Evolutionary conservation across 257 asterid genomes (phyloP).

Genomic region (Nyctanthes arbortristis): DNA sequence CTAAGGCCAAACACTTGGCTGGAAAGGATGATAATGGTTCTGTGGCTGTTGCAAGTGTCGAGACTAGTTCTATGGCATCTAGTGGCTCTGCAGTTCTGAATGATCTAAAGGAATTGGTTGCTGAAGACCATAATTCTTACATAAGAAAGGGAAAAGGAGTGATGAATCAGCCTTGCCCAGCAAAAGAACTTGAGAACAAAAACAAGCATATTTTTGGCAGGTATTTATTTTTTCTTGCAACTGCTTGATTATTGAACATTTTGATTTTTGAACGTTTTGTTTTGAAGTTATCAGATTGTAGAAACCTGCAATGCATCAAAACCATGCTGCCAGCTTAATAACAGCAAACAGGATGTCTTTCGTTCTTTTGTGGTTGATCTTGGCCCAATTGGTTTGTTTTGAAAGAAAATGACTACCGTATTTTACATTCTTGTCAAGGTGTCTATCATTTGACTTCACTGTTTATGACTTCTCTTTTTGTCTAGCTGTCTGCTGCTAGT

Average conservation of each 20-base stretch:
- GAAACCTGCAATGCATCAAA: too few relatives aligned
- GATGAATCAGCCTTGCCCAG: conserved; percentile 38
- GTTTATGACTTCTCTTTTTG: background rate
- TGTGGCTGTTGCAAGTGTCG: conserved; percentile 32
- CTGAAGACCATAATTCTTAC: conserved; percentile 44
- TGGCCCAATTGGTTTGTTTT: conserved; percentile 10
- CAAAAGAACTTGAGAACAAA: conserved; percentile 33
- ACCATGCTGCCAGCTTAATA: background rate
- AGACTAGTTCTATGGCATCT: conserved; percentile 30
- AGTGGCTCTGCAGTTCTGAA: conserved; percentile 30
- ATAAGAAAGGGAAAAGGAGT: conserved; percentile 73
- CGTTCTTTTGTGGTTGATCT: conserved; percentile 13
- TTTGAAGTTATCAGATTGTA: conserved; percentile 12
- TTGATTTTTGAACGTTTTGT: conserved; percentile 14
- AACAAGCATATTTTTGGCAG: conserved; percentile 40
- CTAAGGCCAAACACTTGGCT: conserved; percentile 52
- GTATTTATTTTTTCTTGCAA: conserved; percentile 30
- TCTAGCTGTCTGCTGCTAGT: background rate
- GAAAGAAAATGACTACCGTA: background rate
- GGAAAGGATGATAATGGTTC: conserved; percentile 35
- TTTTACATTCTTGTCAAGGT: conserved; percentile 5
- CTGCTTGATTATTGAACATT: background rate
- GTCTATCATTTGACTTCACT: conserved; percentile 8
- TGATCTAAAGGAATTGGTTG: conserved; percentile 46
- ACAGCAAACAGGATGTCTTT: background rate